phyloP scores from a whole-genome alignment of 2,329 filamentous ascomycete genomes.

The Trichoderma sp. region DNA sequence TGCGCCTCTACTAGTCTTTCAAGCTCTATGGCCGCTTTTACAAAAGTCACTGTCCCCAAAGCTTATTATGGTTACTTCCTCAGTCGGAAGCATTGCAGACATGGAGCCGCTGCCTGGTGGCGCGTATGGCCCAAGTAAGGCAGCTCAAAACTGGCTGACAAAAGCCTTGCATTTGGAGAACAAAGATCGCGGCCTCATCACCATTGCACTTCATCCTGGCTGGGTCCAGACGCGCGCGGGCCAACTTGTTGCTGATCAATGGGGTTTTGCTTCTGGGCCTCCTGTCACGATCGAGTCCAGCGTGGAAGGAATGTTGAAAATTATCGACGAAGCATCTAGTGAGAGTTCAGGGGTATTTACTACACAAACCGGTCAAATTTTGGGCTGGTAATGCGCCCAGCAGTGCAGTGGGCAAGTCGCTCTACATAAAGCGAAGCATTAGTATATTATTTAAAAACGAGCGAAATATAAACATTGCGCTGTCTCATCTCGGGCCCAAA shows the following conservation, averaged over 20 bases:
- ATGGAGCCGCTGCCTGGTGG: slow-evolving; percentile 41
- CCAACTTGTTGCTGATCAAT: slow-evolving; percentile 38
- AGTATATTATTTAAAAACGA: not conserved
- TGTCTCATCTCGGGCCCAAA: not conserved
- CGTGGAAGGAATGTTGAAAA: slow-evolving; percentile 39
- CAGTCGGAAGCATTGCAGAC: slow-evolving; percentile 41
- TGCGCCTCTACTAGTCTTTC: slow-evolving; percentile 43
- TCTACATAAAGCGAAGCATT: not conserved
- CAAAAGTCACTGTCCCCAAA: slow-evolving; percentile 38
- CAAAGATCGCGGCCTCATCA: slow-evolving; percentile 32
- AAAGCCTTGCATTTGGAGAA: slow-evolving; percentile 39
- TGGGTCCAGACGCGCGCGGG: slow-evolving; percentile 44
- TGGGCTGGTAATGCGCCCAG: not conserved
- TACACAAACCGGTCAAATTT: slow-evolving; percentile 5
- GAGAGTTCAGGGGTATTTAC: slow-evolving; percentile 35
- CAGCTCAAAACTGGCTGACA: slow-evolving; percentile 43
- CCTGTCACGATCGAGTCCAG: slow-evolving; percentile 40
- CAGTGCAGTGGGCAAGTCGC: not conserved
- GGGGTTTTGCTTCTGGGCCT: slow-evolving; percentile 36
- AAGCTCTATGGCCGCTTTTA: slow-evolving; percentile 45
- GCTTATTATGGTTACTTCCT: slow-evolving; percentile 44
- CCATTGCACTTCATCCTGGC: slow-evolving; percentile 45
- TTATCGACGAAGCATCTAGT: slow-evolving; percentile 42
- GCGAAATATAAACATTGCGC: not conserved
- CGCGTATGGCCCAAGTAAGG: slow-evolving; percentile 44